Evolutionary conservation across 2,329 filamentous ascomycete species (phyloP), one percentile per base, ranked within the genome.

Genomic region (Xylariaceae sp.): DNA sequence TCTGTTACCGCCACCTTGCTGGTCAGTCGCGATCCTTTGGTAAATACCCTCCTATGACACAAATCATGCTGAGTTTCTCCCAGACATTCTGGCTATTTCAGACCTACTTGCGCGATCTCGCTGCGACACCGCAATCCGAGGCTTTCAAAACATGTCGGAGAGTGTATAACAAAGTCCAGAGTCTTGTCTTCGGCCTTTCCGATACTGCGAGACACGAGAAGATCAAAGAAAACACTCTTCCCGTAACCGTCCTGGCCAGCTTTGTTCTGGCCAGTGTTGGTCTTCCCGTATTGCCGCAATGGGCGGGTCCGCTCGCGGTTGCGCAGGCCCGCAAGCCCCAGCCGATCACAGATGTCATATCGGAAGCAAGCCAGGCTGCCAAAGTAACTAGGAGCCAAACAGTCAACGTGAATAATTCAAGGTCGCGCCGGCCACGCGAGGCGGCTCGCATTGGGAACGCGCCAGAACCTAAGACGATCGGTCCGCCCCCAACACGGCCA

Each of bases 41-140:
- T 11, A 11, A 11, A 26, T 11, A 26, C 22, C n/a, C n/a, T n/a
- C n/a, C 11, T 6, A 26, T 26, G 22, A 26, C 22, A 26, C 6
- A n/a, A 26, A 6, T 13, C 33, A 16, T 52, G 49, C 59, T 54
- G 50, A 54, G 43, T 26, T 45, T 44, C 19, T 44, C 42, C 35
- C 58, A 93, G 87, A 91, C 87, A 28, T 93, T 93, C 65, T 93
- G 87, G 87, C 76, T 93, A 38, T 89, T 93, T 64, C 87, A 93
- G 67, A 91, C 86, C 4, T 90, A 93, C 60, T 78, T 93, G 22
- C 84, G 87, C 70, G 88, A 93, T 61, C 79, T 93, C 48, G 78
- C 85, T 41, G 71, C 76, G 57, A 86, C 85, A 44, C 87, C 87
- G 2, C 83, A 85, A 60, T 83, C 85, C 47, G 79, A 83, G 55